phyloP scores from a whole-genome alignment of 331 rosid genomes.

The Dryas integrifolia region DNA sequence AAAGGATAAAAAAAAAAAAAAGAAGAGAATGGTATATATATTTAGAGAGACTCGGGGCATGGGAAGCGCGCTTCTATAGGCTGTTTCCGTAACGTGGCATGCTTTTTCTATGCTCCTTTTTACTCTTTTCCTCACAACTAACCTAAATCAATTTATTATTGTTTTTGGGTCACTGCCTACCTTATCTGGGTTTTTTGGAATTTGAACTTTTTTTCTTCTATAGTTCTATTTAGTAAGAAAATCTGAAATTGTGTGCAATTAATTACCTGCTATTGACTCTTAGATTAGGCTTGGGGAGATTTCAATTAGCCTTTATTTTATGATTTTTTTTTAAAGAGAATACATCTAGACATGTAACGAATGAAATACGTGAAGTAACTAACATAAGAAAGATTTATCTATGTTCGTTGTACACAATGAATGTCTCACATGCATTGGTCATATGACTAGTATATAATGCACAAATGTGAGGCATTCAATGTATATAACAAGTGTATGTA shows the following conservation, averaged over 20 bases:
- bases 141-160: not conserved
- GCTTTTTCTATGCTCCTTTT: not conserved
- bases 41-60: slow-evolving; percentile 17
- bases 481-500: no score
- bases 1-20: not conserved
- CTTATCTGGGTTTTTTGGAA: slow-evolving; percentile 3
- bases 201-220: not conserved
- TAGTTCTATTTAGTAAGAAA: not conserved
- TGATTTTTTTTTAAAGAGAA: no score
- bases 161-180: not conserved
- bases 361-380: no score
- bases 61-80: slow-evolving; percentile 22
- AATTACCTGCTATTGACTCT: no score
- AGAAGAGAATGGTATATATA: not conserved
- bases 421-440: no score
- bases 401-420: no score
- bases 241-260: no score
- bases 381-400: no score
- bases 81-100: slow-evolving; percentile 14
- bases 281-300: not conserved
- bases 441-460: no score
- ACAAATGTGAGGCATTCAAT: no score
- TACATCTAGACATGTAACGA: no score
- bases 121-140: not conserved
- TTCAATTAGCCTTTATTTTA: no score